Percentiles rank a stretch among this genome's conserved stretches.
Conservation (phyloP, 2,329 filamentous ascomycete genomes). For the Penicillium sp. region DNA sequence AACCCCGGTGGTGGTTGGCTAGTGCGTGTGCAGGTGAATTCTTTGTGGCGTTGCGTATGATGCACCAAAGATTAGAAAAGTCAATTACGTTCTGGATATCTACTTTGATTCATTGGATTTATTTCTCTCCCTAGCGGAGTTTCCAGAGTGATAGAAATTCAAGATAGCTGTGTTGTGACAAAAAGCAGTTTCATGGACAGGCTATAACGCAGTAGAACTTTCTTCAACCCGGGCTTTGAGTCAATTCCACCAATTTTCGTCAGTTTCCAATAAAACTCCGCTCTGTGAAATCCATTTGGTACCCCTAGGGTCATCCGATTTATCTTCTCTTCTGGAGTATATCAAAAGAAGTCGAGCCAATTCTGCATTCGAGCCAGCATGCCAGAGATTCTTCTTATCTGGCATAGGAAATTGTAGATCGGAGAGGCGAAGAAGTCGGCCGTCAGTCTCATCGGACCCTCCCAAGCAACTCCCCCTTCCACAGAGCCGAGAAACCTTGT, state of each 20-base stretch:
- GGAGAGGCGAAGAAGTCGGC: background rate
- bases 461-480: background rate
- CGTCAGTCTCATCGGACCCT: background rate
- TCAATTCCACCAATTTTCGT: background rate
- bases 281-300: background rate
- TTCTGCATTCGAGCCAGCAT: background rate
- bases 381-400: background rate
- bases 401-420: background rate
- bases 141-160: background rate
- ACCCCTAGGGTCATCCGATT: background rate
- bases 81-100: background rate
- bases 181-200: background rate
- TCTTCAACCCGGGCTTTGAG: background rate
- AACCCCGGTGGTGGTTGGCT: too few relatives aligned
- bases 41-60: too few relatives aligned
- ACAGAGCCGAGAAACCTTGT: background rate
- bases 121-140: background rate
- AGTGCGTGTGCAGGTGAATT: too few relatives aligned
- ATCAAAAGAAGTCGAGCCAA: background rate
- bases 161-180: background rate
- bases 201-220: background rate
- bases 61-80: too few relatives aligned
- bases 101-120: background rate
- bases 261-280: background rate
- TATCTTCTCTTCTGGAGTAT: background rate